Base-by-base conservation (phyloP, 768 basidiomycete species). In the Termitomyces sp. region DNA sequence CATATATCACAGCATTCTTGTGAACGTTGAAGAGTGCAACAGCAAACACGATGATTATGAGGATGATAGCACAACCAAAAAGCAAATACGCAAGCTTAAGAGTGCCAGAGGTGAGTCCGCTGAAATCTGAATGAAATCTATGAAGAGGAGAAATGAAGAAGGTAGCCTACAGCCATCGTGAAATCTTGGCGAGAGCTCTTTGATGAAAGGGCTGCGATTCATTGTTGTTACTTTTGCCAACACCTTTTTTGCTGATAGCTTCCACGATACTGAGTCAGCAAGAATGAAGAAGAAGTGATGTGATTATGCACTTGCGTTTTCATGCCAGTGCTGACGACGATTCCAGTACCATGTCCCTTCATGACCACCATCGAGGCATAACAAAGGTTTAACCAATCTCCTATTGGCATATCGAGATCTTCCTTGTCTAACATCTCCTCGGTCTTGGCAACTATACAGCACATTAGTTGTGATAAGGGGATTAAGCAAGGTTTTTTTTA, bases 301-400 rank as follows among this genome's bases (percentile, higher is more conserved):
- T 13, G 66, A 67, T 43, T 65, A 69, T 48, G 72, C 46, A 81
- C 77, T 65, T 82, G 79, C 3, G 82, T 80, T 46, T 72, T 65
- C 81, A 83, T 82, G 10, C 75, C 80, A n/a, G 80, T 82, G 20
- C 66, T 70, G 49, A 77, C 70, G 47, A 78, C 74, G 40, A 84
- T 70, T 32, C 77, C 79, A 14, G 73, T 72, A 4, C 75, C 80
- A 35, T 81, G 76, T 46, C 81, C 82, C 66, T 82, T 81, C 8
- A 71, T 74, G 12, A 74, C 71, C n/a, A 72, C 57, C 4, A 66
- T 80, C 43, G 74, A 81, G 40, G 75, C 78, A 63, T 73, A 76
- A 26, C 73, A 75, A 43, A 80, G 65, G 54, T 80, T 79, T 43
- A 73, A 60, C 24, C 77, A 73, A 55, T 80, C 77, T 9, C 75